Evolutionary conservation across 331 rosid species (phyloP).

Genomic region (Cydonia oblonga): DNA sequence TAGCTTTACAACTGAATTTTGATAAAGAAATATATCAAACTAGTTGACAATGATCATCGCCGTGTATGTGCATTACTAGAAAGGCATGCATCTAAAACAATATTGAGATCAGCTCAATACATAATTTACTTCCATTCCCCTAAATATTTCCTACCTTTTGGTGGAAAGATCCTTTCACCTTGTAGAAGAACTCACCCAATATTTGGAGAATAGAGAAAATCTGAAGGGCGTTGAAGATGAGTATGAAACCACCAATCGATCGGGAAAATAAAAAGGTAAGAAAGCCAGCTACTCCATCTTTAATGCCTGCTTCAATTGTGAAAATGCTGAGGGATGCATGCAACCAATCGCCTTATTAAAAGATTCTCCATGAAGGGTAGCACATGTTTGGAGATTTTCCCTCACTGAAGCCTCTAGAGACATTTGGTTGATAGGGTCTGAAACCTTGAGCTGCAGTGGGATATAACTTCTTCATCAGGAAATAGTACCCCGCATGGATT

Average conservation of each 20-base stretch:
- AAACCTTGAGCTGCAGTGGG: slow-evolving; percentile 54
- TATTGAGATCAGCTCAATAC: background rate
- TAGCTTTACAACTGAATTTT: background rate
- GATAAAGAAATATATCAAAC: background rate
- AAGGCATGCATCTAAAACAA: background rate
- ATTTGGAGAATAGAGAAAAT: background rate
- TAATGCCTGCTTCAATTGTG: slow-evolving; percentile 81
- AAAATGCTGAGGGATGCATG: slow-evolving; percentile 81
- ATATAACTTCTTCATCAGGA: slow-evolving; percentile 17
- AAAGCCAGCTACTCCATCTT: slow-evolving; percentile 50
- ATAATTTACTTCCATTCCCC: background rate
- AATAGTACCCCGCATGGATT: background rate
- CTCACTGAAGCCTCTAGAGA: slow-evolving; percentile 72
- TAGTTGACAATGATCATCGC: background rate
- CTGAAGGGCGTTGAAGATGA: background rate
- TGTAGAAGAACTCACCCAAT: slow-evolving; percentile 13
- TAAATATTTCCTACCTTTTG: background rate
- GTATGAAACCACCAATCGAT: background rate
- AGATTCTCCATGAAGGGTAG: slow-evolving; percentile 82
- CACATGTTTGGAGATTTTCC: slow-evolving; percentile 85
- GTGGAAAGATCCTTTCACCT: background rate
- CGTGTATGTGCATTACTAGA: background rate
- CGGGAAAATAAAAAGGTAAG: background rate
- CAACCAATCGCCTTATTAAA: slow-evolving; percentile 65
- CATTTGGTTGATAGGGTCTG: slow-evolving; percentile 74